phyloP scores from a whole-genome alignment of 108 stramenopile species.

The Skeletonema potamos region DNA sequence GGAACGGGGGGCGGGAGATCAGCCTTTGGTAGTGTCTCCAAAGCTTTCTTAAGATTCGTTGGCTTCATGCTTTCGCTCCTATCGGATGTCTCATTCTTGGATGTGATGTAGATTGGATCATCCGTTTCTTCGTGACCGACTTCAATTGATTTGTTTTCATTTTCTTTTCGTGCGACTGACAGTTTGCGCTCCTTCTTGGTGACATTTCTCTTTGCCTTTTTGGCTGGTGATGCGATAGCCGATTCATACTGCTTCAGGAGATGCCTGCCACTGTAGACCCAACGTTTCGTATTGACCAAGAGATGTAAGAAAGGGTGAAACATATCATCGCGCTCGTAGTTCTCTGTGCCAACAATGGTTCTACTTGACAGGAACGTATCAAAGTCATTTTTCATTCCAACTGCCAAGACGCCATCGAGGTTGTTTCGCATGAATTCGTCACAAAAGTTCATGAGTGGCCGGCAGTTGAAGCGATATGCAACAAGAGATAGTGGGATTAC shows the following conservation, averaged over 20 bases:
- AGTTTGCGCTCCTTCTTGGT: neutral
- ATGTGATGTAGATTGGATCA: neutral
- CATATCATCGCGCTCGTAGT: conserved; percentile 38
- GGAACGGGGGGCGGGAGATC: neutral
- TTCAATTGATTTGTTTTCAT: neutral
- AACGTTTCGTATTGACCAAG: conserved; percentile 21
- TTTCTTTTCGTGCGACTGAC: neutral
- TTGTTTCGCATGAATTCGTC: conserved; percentile 66
- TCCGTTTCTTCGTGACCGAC: neutral
- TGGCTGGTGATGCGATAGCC: neutral
- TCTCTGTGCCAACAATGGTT: conserved; percentile 21
- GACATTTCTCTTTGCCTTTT: conserved; percentile 1
- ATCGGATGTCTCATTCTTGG: neutral
- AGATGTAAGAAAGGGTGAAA: conserved; percentile 65
- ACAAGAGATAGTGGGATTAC: conserved; percentile 66
- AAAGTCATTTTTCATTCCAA: conserved; percentile 58
- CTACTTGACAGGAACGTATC: conserved; percentile 57
- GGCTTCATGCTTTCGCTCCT: neutral
- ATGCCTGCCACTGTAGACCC: conserved; percentile 18
- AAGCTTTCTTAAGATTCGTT: neutral
- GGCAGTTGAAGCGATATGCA: conserved; percentile 56
- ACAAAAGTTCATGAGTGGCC: conserved; percentile 60
- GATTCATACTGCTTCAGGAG: conserved; percentile 28
- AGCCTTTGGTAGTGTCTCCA: neutral
- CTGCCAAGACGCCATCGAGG: conserved; percentile 79